Evolutionary conservation across 805 yeast genomes (phyloP), one percentile per base, ranked within the genome.

Genomic region (Hyphopichia homilentoma): DNA sequence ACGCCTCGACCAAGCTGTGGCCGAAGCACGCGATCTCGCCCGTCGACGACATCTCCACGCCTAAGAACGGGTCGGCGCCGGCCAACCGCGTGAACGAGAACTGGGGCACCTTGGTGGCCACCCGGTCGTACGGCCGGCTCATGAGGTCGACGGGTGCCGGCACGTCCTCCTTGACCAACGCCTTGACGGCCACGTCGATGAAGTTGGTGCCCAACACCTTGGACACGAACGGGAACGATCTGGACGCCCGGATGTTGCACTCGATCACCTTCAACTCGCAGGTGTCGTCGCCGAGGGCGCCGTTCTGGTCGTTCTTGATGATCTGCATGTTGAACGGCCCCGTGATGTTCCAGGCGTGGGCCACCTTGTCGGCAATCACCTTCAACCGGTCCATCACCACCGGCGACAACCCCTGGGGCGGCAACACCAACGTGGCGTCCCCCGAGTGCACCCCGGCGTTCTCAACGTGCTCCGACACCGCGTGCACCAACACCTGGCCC

Each of bases 1-100:
- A 93, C 21, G 97, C 96, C 65, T 93, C 97, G 35, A 74, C 50
- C 41, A 83, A 60, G 61, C 86, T 82, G 41, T 70, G 70, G 49
- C 99, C 99, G 57, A 93, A 93, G 58, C 96, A 85, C 19, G 98
- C 98, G 57, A 93, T 84, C 68, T 93, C 99, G 74, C 97, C 97
- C 41, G 97, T 90, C 19, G 97, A 90, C 13, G 97, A 96, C 97
- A 90, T 90, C 68, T 90, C 97, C 44, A 90, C 97, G 68, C 97
- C 97, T 45, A 90, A 72, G 40, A 90, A 88, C 33, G 97, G 97
- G 60, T 90, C 97, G 35, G 97, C 97, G 49, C 97, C 97, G 29
- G 96, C 85, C 47, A 90, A 75, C 62, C 97, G 81, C 19, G 97
- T 84, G 80, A 93, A 90, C 5, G 97, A 89, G 67, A 90, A 90